phyloP scores from a whole-genome alignment of 1,284 basidiomycete genomes.

The Cutaneotrichosporon sp. region DNA sequence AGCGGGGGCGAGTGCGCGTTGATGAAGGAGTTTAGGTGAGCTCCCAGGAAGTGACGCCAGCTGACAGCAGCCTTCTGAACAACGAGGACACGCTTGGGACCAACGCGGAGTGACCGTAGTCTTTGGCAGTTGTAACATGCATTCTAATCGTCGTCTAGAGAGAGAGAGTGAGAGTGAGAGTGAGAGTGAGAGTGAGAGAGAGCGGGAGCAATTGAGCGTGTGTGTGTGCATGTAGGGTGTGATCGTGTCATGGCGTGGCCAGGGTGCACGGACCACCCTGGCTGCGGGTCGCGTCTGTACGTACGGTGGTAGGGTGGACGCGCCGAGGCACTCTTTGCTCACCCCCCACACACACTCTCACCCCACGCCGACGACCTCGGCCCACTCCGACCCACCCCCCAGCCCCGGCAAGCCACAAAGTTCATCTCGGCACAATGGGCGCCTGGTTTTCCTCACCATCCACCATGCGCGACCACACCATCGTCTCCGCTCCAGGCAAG shows the following conservation, averaged over 20 bases:
- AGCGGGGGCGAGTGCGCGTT: slow-evolving; percentile 93
- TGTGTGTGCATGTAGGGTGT: background rate
- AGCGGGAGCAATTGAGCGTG: background rate
- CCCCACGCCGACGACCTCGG: background rate
- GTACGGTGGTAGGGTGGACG: no score
- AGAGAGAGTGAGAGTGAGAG: no score
- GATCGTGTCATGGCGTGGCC: background rate
- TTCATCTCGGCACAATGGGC: slow-evolving; percentile 5
- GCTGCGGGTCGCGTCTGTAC: no score
- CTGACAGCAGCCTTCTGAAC: slow-evolving; percentile 17
- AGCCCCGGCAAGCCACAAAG: background rate
- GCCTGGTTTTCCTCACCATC: slow-evolving; percentile 9
- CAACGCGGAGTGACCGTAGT: slow-evolving; percentile 12
- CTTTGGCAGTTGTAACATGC: slow-evolving; percentile 16
- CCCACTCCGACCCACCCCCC: background rate
- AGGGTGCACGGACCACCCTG: no score
- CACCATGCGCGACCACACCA: slow-evolving; percentile 30
- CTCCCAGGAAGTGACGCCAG: background rate
- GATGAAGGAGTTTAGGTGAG: slow-evolving; percentile 83
- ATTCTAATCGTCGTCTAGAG: slow-evolving; percentile 5
- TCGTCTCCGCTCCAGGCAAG: slow-evolving; percentile 92
- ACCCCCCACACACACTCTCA: background rate
- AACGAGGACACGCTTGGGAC: slow-evolving; percentile 24
- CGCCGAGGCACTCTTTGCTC: background rate
- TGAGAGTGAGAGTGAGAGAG: no score